phyloP scores from a whole-genome alignment of 1,284 basidiomycete genomes.

The Heterobasidion parviporum region DNA sequence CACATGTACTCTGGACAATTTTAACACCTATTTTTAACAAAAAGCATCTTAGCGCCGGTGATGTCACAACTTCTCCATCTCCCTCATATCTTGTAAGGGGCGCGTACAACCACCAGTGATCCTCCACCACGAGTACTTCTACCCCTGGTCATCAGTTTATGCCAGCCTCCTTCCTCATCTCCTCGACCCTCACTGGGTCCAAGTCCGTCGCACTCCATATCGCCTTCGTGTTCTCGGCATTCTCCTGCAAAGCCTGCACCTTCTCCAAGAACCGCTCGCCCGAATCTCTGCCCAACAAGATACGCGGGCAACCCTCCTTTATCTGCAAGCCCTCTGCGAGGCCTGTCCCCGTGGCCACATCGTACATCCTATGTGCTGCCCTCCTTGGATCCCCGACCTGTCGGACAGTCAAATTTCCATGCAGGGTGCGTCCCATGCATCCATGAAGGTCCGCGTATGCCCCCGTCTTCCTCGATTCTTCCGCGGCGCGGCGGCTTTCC shows the following conservation, averaged over 20 bases:
- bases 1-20: background rate
- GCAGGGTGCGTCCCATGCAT: constrained; percentile 7
- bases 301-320: constrained; percentile 9
- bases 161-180: background rate
- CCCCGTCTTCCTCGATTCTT: background rate
- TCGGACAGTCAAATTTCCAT: constrained; percentile 6
- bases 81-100: no score
- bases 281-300: constrained; percentile 16
- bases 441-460: constrained; percentile 16
- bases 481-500: background rate
- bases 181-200: constrained; percentile 11
- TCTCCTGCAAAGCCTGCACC: constrained; percentile 11
- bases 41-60: no score
- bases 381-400: constrained; percentile 16
- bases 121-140: no score
- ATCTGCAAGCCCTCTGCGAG: constrained; percentile 9
- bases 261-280: constrained; percentile 11
- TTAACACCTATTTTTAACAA: background rate
- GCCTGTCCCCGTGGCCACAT: constrained; percentile 16
- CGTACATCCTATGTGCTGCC: constrained; percentile 15
- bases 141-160: background rate
- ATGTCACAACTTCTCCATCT: no score
- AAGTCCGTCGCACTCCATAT: constrained; percentile 20
- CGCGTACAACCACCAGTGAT: no score
- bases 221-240: constrained; percentile 14